phyloP scores from a whole-genome alignment of 371 early-diverging fungal genomes.

The Mortierella sp. region DNA sequence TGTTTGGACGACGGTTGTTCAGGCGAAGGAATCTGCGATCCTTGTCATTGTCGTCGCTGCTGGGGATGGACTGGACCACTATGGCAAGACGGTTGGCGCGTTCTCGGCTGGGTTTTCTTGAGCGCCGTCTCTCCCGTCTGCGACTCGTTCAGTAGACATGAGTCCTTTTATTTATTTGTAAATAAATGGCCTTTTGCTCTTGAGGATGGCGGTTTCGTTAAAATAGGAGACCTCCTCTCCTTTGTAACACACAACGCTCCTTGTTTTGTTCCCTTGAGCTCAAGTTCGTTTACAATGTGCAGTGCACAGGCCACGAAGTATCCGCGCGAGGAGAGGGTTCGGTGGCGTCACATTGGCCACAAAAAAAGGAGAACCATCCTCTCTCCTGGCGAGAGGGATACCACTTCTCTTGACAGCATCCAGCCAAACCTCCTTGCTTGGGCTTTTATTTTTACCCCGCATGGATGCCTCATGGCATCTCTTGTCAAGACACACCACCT shows the following conservation, averaged over 20 bases:
- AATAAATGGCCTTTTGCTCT: neutral
- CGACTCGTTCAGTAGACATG: neutral
- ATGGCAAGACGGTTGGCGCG: neutral
- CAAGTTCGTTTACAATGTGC: neutral
- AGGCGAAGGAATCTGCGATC: neutral
- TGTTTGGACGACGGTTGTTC: neutral
- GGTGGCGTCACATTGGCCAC: neutral
- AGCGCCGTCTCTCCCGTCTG: neutral
- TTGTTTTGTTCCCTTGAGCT: neutral
- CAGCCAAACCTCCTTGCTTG: neutral
- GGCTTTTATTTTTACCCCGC: neutral
- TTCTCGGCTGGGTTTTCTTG: neutral
- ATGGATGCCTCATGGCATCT: constrained; percentile 14
- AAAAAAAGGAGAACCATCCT: neutral
- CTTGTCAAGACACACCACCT: neutral
- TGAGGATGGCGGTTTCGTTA: neutral
- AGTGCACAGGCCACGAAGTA: neutral
- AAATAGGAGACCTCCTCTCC: neutral
- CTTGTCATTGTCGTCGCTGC: no score
- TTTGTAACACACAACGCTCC: neutral
- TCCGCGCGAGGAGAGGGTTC: neutral
- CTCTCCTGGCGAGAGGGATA: no score
- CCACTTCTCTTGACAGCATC: neutral
- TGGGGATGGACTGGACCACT: neutral
- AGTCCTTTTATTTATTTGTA: neutral